Conservation (phyloP, 2,329 filamentous ascomycete species). For the Cylindrodendrum hubeiense region DNA sequence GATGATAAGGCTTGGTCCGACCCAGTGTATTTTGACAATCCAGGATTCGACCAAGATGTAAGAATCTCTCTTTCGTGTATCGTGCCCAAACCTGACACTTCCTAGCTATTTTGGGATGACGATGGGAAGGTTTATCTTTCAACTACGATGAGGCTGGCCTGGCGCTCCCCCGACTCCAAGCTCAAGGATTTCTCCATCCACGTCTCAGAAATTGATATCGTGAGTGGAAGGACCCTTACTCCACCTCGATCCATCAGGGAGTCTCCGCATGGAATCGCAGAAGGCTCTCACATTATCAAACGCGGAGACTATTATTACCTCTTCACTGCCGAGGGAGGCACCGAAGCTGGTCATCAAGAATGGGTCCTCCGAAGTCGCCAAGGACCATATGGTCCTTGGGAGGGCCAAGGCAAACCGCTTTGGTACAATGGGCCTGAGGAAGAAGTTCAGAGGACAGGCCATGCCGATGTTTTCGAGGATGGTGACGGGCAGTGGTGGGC, state of each 20-base stretch:
- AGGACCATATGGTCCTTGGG: constrained; percentile 63
- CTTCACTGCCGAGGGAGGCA: constrained; percentile 42
- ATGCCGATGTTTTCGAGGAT: constrained; percentile 43
- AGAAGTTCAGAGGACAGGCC: constrained; percentile 57
- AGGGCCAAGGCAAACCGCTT: constrained; percentile 47
- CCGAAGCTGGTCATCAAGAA: constrained; percentile 59
- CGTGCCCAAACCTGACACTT: neutral
- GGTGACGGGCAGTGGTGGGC: constrained; percentile 40
- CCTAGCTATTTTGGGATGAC: constrained; percentile 61
- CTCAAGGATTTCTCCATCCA: constrained; percentile 66
- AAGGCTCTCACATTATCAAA: constrained; percentile 51
- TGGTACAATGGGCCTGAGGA: constrained; percentile 58
- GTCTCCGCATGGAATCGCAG: constrained; percentile 56
- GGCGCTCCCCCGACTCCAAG: constrained; percentile 52
- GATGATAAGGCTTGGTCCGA: constrained; percentile 64
- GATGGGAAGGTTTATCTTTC: constrained; percentile 64
- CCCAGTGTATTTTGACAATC: constrained; percentile 65
- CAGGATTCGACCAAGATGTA: constrained; percentile 64
- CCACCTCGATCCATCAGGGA: constrained; percentile 50
- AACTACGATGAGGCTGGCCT: constrained; percentile 51
- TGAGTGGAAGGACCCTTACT: constrained; percentile 55
- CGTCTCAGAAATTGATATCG: constrained; percentile 57
- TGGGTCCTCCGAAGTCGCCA: constrained; percentile 62
- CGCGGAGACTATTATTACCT: constrained; percentile 42
- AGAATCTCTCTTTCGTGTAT: neutral